Base-by-base conservation (phyloP, 305 asterid genomes). In the Euphrasia arctica region DNA sequence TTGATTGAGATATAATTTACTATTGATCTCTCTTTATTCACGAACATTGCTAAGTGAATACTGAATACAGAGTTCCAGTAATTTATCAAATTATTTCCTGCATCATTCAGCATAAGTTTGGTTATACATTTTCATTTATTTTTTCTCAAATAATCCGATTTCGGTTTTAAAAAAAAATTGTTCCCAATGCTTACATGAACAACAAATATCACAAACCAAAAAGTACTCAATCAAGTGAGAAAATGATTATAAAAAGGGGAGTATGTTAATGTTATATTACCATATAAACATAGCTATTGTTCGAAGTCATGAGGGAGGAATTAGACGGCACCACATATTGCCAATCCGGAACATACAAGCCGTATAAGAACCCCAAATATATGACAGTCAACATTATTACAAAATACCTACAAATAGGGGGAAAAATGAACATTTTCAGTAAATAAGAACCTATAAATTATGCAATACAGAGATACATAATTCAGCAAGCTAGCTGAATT, bases 321-420 rank as follows among this genome's bases (percentile, higher is more conserved):
- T 77, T 71, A 64, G 86, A 61, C 61, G 45, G 76, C 55, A 51
- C 70, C 62, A 54, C 77, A 63, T 71, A 80, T 63, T 79, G 77
- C 91, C 95, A 90, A 69, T 87, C 83, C 2, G 97, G 91, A 49
- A 87, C 89, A 66, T 82, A 83, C 65, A 90, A 60, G 54, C 95
- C 97, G 68, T 85, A 83, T 34, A 79, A 66, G 58, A 87, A 58
- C 50, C 89, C 91, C 61, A 78, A 45, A 73, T 90, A 78, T 54
- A 78, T 63, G 43, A 77, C 79, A 74, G 74, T 80, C 55, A 90
- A 67, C 74, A 69, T 41, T 54, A 85, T 62, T 60, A 64, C 72
- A 71, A 73, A 68, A 56, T 72, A 71, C 97, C 95, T 90, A 71
- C 71, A 76, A 65, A 49, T 65, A 54, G 64, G 50, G 56, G 50